Base-by-base conservation (phyloP, 768 basidiomycete species). In the Boletus sp. region DNA sequence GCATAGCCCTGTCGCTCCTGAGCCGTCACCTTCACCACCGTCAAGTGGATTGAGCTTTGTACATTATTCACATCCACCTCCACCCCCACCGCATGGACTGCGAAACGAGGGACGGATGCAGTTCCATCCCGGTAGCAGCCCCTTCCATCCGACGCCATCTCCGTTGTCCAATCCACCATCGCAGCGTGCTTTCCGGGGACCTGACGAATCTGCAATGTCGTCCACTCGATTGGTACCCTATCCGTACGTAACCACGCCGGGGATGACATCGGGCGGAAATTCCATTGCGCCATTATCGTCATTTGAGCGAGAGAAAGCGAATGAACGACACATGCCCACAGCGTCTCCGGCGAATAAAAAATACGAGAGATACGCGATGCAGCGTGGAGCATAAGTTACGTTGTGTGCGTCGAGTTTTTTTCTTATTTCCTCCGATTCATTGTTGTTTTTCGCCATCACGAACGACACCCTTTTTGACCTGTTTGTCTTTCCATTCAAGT, bases 21-120 rank as follows among this genome's bases (percentile, higher is more conserved):
- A 70, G 48, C 81, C 83, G 1, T 87, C 86, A 17, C 86, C 87
- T 19, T 85, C 87, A n/a, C 87, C 87, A 17, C 83, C 84, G 6
- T 75, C 80, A 17, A 72, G 74, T 43, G 73, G 67, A 48, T 69
- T 81, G 68, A 81, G 72, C 55, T 87, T 85, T 69, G 77, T 81
- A 40, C 83, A 85, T 53, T 87, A 87, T 58, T 74, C 66, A 64
- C 60, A 70, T 65, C 61, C 74, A 61, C 57, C 70, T 33, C 56
- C 70, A 61, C 65, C 72, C 59, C 65, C 74, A 66, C 54, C 74
- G 65, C 64, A 70, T 47, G 59, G 63, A 59, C 51, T 69, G 61
- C 71, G 70, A 34, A 60, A 59, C 48, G 69, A 70, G 15, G 61
- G 64, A 29, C 70, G 70, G 35, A 53, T 70, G 56, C 63, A 60